Conservation (phyloP, 169 alveolate genomes). For the Eimeria sp. region DNA sequence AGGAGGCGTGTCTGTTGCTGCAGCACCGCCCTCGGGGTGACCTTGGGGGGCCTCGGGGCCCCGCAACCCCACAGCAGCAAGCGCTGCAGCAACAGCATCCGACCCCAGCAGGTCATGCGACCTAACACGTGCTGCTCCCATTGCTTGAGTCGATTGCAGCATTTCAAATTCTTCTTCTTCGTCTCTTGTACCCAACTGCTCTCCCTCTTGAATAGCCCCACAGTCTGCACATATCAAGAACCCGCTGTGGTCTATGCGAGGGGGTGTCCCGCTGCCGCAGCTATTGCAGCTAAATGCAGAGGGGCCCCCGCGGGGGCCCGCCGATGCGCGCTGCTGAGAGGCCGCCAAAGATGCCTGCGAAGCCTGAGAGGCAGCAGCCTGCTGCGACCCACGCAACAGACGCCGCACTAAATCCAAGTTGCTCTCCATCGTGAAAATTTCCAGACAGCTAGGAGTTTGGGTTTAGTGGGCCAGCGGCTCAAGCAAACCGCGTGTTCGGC, state of each 20-base stretch:
- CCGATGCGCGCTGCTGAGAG: conserved; percentile 15
- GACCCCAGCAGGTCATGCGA: conserved; percentile 1
- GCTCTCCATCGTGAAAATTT: background rate
- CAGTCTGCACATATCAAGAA: conserved; percentile 4
- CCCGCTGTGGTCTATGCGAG: conserved; percentile 48
- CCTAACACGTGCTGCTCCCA: conserved; percentile 31
- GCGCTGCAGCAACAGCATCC: conserved; percentile 69
- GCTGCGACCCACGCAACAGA: conserved; percentile 54
- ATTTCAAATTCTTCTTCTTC: conserved; percentile 15
- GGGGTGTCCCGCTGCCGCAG: conserved; percentile 45
- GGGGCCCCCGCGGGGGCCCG: conserved; percentile 53
- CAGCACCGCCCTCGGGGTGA: background rate
- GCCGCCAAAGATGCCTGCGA: conserved; percentile 40
- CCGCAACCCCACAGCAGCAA: conserved; percentile 56
- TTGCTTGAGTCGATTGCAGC: conserved; percentile 39
- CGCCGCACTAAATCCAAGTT: conserved; percentile 32
- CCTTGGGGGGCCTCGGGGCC: conserved; percentile 42
- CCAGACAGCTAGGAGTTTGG: background rate
- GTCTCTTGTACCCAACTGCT: conserved; percentile 19
- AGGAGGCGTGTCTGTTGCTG: background rate
- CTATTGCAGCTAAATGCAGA: background rate
- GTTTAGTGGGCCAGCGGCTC: background rate
- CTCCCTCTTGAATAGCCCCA: conserved; percentile 56
- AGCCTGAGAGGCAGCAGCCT: conserved; percentile 62
- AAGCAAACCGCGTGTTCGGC: background rate